A percentile compares a stretch with the other conserved stretches of the same genome.
These are phyloP conservation scores for Exophiala alcalophila DNA, from an alignment of 2,329 filamentous ascomycete species.

Conservation along the genomic window DNA sequence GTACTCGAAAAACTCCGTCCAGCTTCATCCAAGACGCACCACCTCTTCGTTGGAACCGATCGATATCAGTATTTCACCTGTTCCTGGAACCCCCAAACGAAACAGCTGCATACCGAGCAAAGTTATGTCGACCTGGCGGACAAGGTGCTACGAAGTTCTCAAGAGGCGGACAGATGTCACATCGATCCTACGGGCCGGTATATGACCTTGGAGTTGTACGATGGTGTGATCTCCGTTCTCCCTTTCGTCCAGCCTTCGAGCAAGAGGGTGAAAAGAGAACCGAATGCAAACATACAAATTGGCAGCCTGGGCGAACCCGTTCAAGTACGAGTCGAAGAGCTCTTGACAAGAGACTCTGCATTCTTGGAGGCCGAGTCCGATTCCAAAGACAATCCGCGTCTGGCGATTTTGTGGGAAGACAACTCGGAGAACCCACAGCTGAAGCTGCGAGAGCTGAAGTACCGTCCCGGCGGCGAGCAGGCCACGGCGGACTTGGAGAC, in stretches of 20 bases:
- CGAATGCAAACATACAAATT: slow-evolving; percentile 8
- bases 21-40: slow-evolving; percentile 68
- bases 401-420: slow-evolving; percentile 66
- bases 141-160: slow-evolving; percentile 65
- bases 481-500: slow-evolving; percentile 54
- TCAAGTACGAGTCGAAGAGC: slow-evolving; percentile 62
- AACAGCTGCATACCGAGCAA: slow-evolving; percentile 55
- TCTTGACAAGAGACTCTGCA: slow-evolving; percentile 63
- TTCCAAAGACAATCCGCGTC: slow-evolving; percentile 51
- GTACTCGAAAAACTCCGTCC: slow-evolving; percentile 80
- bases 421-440: slow-evolving; percentile 55
- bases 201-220: slow-evolving; percentile 65
- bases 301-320: slow-evolving; percentile 61
- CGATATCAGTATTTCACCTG: slow-evolving; percentile 87
- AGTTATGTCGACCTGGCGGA: slow-evolving; percentile 60
- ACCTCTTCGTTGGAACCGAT: slow-evolving; percentile 90
- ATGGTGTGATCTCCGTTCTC: slow-evolving; percentile 64
- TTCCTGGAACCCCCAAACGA: slow-evolving; percentile 66
- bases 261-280: slow-evolving; percentile 37
- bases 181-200: slow-evolving; percentile 75
- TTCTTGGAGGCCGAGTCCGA: slow-evolving; percentile 58
- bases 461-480: slow-evolving; percentile 45
- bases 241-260: slow-evolving; percentile 57
- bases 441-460: slow-evolving; percentile 55
- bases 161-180: slow-evolving; percentile 77